Evolutionary conservation across 192 early-diverging fungal genomes (phyloP), one percentile per base, ranked within the genome.

Genomic region (Rhizophlyctis rosea): DNA sequence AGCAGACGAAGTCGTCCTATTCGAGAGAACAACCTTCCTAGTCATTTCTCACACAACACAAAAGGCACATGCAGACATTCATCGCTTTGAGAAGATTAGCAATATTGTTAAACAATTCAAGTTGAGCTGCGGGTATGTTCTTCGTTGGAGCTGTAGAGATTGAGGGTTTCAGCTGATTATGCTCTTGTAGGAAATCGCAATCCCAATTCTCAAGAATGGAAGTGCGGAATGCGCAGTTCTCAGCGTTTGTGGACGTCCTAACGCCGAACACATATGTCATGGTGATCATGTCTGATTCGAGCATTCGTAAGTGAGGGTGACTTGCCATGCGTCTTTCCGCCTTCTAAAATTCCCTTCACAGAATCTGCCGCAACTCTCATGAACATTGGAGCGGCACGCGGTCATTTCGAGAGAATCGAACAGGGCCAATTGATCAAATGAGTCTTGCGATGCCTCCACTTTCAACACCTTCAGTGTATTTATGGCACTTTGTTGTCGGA

Each of bases 101-200:
- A 92, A 92, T 61, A 92, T 92, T 56, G 91, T 94, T 73, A 94
- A 94, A 68, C 91, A 93, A 72, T 94, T 94, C 69, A 94, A 94
- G 59, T 76, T 91, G 29, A 84, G 87, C 36, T 65, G 64, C 65
- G 48, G 56, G 68, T 70, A 47, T 14, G 39, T 69, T 25, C 9
- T n/a, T n/a, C n/a, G n/a, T n/a, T n/a, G n/a, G 32, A n/a, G n/a
- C n/a, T n/a, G n/a, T n/a, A n/a, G n/a, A n/a, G n/a, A n/a, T n/a
- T n/a, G n/a, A n/a, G n/a, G n/a, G n/a, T n/a, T n/a, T n/a, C n/a
- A n/a, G n/a, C n/a, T n/a, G n/a, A n/a, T n/a, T n/a, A n/a, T n/a
- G n/a, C n/a, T 31, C 23, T 11, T 32, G 51, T 47, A 88, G 88
- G 61, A 81, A 87, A 72, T 80, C 85, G 33, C 91, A 94, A 74